These are phyloP conservation scores for Monilinia fructigena DNA, from an alignment of 2,329 filamentous ascomycete genomes.

Conservation along the genomic window DNA sequence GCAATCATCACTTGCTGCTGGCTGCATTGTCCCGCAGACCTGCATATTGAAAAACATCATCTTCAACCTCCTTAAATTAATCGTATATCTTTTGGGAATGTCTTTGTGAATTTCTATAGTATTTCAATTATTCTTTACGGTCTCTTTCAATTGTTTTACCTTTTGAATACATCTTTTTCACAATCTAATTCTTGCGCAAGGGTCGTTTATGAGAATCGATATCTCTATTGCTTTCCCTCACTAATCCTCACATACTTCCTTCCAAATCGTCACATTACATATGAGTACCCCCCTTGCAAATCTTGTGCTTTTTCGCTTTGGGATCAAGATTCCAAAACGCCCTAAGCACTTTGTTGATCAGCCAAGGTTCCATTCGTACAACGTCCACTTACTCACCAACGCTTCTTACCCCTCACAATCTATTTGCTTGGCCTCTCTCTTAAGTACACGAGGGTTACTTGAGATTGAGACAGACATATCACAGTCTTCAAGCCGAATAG, in stretches of 20 bases:
- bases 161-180: neutral
- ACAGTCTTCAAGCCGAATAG: slow-evolving; percentile 34
- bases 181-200: neutral
- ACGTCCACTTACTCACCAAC: neutral
- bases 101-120: neutral
- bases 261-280: slow-evolving; percentile 30
- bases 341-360: neutral
- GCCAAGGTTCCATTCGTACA: neutral
- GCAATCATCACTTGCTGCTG: neutral
- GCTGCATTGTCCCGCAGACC: neutral
- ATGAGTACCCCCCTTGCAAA: slow-evolving; percentile 21
- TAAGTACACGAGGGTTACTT: slow-evolving; percentile 10
- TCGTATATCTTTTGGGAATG: no score
- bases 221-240: slow-evolving; percentile 13
- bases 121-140: neutral
- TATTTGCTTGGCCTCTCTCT: neutral
- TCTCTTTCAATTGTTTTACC: neutral
- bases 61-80: neutral
- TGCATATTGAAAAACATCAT: neutral
- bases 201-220: neutral
- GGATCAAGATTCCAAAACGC: neutral
- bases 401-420: neutral
- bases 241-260: slow-evolving; percentile 27
- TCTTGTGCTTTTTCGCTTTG: slow-evolving; percentile 19
- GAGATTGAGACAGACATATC: neutral